These are phyloP conservation scores for Quercus aquifolioides DNA, from an alignment of 306 rosid species.

Conservation along the genomic window DNA sequence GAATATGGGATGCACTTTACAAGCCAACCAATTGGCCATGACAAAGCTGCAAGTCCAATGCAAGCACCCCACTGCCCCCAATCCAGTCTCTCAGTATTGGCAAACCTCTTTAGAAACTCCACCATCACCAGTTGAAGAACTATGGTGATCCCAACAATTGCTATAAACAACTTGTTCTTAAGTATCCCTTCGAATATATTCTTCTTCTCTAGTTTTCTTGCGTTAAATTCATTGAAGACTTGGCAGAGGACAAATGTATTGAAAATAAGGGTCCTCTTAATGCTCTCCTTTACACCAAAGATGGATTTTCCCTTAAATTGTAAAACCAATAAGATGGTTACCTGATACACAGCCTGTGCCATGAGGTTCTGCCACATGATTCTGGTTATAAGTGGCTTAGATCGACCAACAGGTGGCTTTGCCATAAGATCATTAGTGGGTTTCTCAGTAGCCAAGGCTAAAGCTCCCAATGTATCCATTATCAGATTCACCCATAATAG, in stretches of 20 bases:
- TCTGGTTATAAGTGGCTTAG: slow-evolving; percentile 12
- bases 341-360: slow-evolving; percentile 23
- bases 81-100: slow-evolving; percentile 19
- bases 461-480: slow-evolving; percentile 33
- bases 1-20: slow-evolving; percentile 16
- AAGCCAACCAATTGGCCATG: slow-evolving; percentile 31
- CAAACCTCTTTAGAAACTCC: slow-evolving; percentile 22
- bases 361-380: slow-evolving; percentile 28
- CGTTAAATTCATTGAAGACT: slow-evolving; percentile 23
- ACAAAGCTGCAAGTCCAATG: slow-evolving; percentile 25
- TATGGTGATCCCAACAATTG: slow-evolving; percentile 15
- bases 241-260: slow-evolving; percentile 27
- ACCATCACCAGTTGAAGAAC: slow-evolving; percentile 21
- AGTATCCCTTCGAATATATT: slow-evolving; percentile 13
- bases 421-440: slow-evolving; percentile 25
- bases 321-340: slow-evolving; percentile 12
- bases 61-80: slow-evolving; percentile 27
- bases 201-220: slow-evolving; percentile 29
- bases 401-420: slow-evolving; percentile 1
- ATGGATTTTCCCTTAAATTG: slow-evolving; percentile 22
- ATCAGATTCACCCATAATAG: slow-evolving; percentile 28
- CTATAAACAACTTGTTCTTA: slow-evolving; percentile 20
- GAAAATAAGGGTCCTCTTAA: slow-evolving; percentile 22
- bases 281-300: slow-evolving; percentile 17
- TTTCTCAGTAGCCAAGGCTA: slow-evolving; percentile 23